Conservation (phyloP, 345 rosid species). For the Salix brachista region DNA sequence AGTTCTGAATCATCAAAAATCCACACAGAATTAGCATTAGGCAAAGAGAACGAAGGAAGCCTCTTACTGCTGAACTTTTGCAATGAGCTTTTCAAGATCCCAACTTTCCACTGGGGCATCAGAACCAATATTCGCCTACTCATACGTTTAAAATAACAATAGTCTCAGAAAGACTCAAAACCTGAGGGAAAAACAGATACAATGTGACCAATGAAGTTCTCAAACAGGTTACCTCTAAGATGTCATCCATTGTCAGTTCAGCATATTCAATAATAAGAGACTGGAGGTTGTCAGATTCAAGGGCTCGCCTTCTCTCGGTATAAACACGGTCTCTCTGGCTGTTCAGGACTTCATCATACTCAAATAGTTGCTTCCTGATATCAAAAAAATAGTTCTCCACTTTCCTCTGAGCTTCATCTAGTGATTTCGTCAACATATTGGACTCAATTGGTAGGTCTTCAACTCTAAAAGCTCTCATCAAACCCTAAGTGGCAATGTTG, state of each 20-base stretch:
- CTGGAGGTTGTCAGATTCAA: conserved; percentile 74
- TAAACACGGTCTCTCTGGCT: conserved; percentile 98
- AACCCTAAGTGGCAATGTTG: conserved; percentile 50
- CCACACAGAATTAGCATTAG: conserved; percentile 4
- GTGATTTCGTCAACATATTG: conserved; percentile 89
- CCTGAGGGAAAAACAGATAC: neutral
- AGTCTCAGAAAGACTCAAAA: conserved; percentile 3
- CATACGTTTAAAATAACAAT: neutral
- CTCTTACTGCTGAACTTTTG: conserved; percentile 86
- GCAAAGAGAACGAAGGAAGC: conserved; percentile 6
- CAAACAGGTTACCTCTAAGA: conserved; percentile 62
- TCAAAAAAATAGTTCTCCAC: conserved; percentile 95
- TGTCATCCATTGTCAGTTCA: conserved; percentile 95
- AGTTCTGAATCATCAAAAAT: neutral
- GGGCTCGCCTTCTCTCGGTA: conserved; percentile 93
- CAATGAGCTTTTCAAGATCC: conserved; percentile 87
- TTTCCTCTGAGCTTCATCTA: conserved; percentile 96
- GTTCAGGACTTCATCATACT: conserved; percentile 90
- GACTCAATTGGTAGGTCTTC: conserved; percentile 97
- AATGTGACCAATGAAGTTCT: neutral
- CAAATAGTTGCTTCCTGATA: conserved; percentile 86
- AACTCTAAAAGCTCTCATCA: conserved; percentile 94
- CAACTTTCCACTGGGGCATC: conserved; percentile 73
- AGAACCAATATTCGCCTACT: conserved; percentile 79
- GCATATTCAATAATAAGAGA: conserved; percentile 90